Base-by-base conservation (phyloP, 768 basidiomycete species). In the Leccinum incarnatum region DNA sequence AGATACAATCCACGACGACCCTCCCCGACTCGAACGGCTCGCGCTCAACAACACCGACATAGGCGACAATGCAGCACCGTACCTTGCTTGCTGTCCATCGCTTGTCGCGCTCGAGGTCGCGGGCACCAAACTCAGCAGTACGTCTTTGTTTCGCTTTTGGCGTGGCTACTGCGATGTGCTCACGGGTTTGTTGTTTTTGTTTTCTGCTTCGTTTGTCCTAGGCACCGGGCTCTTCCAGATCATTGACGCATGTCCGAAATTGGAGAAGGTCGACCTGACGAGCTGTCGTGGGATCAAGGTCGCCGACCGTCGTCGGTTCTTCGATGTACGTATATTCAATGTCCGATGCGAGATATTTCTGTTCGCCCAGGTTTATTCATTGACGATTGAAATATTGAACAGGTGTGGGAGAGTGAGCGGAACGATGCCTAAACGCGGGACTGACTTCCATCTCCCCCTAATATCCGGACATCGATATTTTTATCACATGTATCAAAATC, bases 271-370 rank as follows among this genome's bases (percentile, higher is more conserved):
- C 14, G 82, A 88, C 65, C 71, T 90, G 48, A 89, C 85, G 4
- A 83, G 86, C 58, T 90, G 88, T 60, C 78, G 88, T 53, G 82
- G 88, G 5, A 77, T 90, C 54, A 75, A 66, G 6, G 78, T 88
- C 5, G 75, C 76, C 1, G 85, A 88, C 60, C 74, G 88, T 25
- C 78, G 88, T 14, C 79, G 79, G 7, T 85, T 90, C 63, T 90
- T 90, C 63, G 85, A 89, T 76, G 87, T 66, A 37, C 17, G 40
- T 40, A 10, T 9, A 12, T 40, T 40, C 6, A 17, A 8, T 40
- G 7, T 8, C 7, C 14, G 37, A 17, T 40, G 37, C 17, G 4
- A 40, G 10, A n/a, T 5, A 0, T 10, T 12, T 6, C 3, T 15
- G 8, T 40, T 40, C 40, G 1, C 17, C 40, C 49, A 4, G 17